Percentiles rank a stretch among this genome's conserved stretches.
Evolutionary conservation across 2,329 filamentous ascomycete genomes (phyloP).

Genomic region (Aschersonia sp.): DNA sequence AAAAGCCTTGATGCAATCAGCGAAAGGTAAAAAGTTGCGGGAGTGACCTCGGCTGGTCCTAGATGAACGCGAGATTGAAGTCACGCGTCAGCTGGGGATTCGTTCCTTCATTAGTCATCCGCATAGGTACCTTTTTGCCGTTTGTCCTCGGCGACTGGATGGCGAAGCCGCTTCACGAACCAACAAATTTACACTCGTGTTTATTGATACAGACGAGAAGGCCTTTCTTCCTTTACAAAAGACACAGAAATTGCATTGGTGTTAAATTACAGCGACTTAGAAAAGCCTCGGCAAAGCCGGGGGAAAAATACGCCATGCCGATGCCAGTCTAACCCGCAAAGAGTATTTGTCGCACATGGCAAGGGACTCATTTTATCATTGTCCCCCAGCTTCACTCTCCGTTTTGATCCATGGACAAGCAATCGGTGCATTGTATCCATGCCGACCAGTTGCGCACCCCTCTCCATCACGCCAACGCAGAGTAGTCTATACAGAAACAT

Average conservation of each 20-base stretch:
- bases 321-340: constrained; percentile 34
- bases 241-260: constrained; percentile 30
- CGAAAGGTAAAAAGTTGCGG: too few species aligned
- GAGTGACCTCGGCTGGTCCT: too few species aligned
- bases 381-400: constrained; percentile 27
- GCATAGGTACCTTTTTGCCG: neutral
- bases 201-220: neutral
- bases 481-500: constrained; percentile 26
- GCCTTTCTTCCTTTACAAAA: neutral
- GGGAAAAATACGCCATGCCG: constrained; percentile 30
- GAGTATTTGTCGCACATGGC: constrained; percentile 24
- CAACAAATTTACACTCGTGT: neutral
- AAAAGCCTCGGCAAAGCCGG: constrained; percentile 30
- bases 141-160: neutral
- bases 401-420: constrained; percentile 22
- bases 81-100: too few species aligned
- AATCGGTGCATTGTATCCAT: constrained; percentile 17
- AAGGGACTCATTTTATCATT: constrained; percentile 18
- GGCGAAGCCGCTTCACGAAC: neutral
- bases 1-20: too few species aligned
- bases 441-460: constrained; percentile 17
- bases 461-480: constrained; percentile 14
- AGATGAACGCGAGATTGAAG: too few species aligned
- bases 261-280: constrained; percentile 49
- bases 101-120: constrained; percentile 3